phyloP scores from a whole-genome alignment of 129 eudicot species.

The Pulicaria dysenterica region DNA sequence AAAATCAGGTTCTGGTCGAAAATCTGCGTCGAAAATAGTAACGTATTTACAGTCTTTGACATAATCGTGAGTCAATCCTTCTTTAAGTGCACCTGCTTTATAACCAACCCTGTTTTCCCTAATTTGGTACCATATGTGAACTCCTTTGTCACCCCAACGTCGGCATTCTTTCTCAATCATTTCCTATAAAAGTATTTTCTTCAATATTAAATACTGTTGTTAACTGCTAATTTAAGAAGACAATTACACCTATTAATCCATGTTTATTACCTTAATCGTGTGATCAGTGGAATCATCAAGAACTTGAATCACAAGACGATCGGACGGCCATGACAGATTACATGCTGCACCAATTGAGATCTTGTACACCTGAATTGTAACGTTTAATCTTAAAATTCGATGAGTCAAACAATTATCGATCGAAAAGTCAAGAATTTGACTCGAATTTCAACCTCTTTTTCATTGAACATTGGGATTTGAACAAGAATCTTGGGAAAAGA shows the following conservation, averaged over 20 bases:
- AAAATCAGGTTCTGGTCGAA: constrained; percentile 90
- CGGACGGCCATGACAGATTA: constrained; percentile 85
- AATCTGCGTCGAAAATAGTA: constrained; percentile 90
- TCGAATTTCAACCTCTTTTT: constrained; percentile 61
- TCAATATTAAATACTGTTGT: neutral
- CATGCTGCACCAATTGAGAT: constrained; percentile 95
- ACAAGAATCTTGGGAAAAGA: constrained; percentile 66
- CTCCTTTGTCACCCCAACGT: constrained; percentile 92
- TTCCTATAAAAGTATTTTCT: too few species aligned
- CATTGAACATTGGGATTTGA: constrained; percentile 92
- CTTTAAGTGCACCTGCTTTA: constrained; percentile 96
- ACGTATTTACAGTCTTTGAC: constrained; percentile 83
- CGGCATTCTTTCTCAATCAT: constrained; percentile 88
- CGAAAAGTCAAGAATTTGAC: neutral
- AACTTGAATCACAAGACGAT: constrained; percentile 90
- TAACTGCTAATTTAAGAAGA: neutral
- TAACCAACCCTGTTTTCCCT: constrained; percentile 81
- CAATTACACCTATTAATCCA: neutral
- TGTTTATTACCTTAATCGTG: constrained; percentile 56
- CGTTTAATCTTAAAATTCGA: neutral
- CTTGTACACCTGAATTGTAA: constrained; percentile 72
- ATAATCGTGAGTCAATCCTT: constrained; percentile 75
- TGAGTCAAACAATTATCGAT: neutral
- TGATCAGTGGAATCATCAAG: constrained; percentile 95
- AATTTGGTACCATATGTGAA: constrained; percentile 81